A percentile compares a stretch with the other conserved stretches of the same genome.
Evolutionary conservation across 108 stramenopile genomes (phyloP).

Genomic region (Aurantiochytrium sp.): DNA sequence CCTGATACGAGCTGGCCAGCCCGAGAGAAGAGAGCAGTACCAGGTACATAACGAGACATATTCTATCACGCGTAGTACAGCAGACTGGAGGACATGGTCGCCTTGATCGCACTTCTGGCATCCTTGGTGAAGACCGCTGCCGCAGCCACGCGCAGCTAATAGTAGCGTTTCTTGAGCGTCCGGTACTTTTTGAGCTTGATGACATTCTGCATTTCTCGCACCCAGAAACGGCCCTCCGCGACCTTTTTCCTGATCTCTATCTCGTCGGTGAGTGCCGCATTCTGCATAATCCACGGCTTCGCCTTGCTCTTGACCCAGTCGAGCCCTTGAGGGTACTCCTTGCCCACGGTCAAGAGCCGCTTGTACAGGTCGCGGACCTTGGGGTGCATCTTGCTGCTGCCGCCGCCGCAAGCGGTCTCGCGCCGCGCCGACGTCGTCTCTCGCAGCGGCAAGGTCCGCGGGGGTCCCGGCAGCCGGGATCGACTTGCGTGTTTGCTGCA

Average conservation of each 20-base stretch:
- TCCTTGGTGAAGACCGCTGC: too few species aligned
- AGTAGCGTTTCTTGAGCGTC: constrained; percentile 41
- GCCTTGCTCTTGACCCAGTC: constrained; percentile 69
- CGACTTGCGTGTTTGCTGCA: too few species aligned
- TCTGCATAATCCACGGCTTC: constrained; percentile 70
- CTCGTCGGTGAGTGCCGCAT: constrained; percentile 58
- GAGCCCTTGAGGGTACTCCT: constrained; percentile 79
- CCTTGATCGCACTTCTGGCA: too few species aligned
- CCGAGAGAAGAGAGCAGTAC: not conserved
- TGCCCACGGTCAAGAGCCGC: constrained; percentile 68
- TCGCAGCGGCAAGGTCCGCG: too few species aligned
- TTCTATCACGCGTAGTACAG: too few species aligned
- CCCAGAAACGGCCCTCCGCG: constrained; percentile 71
- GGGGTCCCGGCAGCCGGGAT: too few species aligned
- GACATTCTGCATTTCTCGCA: constrained; percentile 70
- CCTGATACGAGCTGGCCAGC: not conserved
- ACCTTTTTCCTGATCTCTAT: constrained; percentile 77
- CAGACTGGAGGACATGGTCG: too few species aligned
- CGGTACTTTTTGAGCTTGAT: constrained; percentile 75
- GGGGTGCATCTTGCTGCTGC: constrained; percentile 64
- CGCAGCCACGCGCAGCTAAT: too few species aligned
- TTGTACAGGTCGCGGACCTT: constrained; percentile 85
- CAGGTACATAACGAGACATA: too few species aligned
- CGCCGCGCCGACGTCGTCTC: too few species aligned
- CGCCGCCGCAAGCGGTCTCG: too few species aligned